Evolutionary conservation across 106 monocot genomes (phyloP), one percentile per base, ranked within the genome.

Genomic region (Dioscorea zingiberensis): DNA sequence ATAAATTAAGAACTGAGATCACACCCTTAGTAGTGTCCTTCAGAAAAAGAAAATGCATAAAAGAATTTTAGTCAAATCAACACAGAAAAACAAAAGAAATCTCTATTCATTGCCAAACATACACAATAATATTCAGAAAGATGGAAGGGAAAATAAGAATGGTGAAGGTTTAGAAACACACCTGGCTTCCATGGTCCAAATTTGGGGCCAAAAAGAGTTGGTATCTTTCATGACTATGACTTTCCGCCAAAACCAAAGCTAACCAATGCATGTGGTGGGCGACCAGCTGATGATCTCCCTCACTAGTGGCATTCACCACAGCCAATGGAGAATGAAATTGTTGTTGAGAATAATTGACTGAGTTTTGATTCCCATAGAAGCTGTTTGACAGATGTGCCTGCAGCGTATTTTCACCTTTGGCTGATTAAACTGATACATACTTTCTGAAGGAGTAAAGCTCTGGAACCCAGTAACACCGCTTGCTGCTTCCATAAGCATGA

Each of bases 181-280:
- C 95, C 88, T 88, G 85, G 63, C 61, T 88, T 59, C 81, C 85
- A 68, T 63, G 73, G 47, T 62, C 75, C 25, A 80, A 71, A 26
- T 62, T 71, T 30, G 80, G 21, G 46, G 65, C 47, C n/a, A n/a
- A 29, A 74, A 60, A 55, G 78, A 62, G 59, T 9, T 70, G 53
- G 29, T 24, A 67, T 93, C 77, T 71, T 89, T 86, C 84, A 87
- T 80, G 48, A 93, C 74, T 63, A 99, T 62, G 48, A 99, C 73
- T 57, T 93, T 99, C 24, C 98, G 64, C 98, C 98, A 82, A 99
- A 99, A 49, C 93, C 98, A 80, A 99, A 99, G 15, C 82, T 59
- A 64, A 93, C 89, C 64, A 99, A 76, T 62, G 93, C 76, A 80
- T 99, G 98, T 62, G 84, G 75, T 68, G 93, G 98, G 18, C 98